Percentiles rank a stretch among this genome's conserved stretches.
Evolutionary conservation across 225 moss, liverwort and hornwort species (phyloP).

Genomic region (Sphagnum contortum): DNA sequence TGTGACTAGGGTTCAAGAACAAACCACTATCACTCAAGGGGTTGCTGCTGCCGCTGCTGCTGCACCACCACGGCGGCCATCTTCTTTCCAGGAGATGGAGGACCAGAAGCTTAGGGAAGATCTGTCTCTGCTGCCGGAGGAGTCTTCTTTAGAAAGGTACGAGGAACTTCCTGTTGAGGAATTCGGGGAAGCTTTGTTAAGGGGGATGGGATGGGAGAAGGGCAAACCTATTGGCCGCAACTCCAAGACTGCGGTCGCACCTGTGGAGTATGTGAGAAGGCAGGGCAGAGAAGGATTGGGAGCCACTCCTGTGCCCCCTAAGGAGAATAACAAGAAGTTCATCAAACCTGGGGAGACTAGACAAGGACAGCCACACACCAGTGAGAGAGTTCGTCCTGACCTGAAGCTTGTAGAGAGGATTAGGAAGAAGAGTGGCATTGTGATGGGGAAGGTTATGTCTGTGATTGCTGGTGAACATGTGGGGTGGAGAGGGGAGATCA

Average conservation of each 20-base stretch:
- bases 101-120: conserved; percentile 66
- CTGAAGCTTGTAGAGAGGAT: conserved; percentile 40
- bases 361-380: conserved; percentile 19
- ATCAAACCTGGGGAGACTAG: conserved; percentile 72
- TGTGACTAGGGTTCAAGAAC: conserved; percentile 27
- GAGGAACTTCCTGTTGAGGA: conserved; percentile 83
- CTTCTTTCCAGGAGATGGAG: conserved; percentile 56
- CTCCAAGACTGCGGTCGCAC: conserved; percentile 36
- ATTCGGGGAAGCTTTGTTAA: conserved; percentile 75
- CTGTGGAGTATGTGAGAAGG: conserved; percentile 57
- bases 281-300: conserved; percentile 59
- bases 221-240: conserved; percentile 87
- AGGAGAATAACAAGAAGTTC: conserved; percentile 35
- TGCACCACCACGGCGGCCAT: conserved; percentile 7
- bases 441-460: conserved; percentile 44
- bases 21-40: conserved; percentile 5
- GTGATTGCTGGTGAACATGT: conserved; percentile 43
- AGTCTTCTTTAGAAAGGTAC: conserved; percentile 62
- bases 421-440: conserved; percentile 21
- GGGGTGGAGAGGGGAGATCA: conserved; percentile 31
- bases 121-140: conserved; percentile 55
- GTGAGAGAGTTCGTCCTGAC: conserved; percentile 25
- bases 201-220: conserved; percentile 99
- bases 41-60: background rate
- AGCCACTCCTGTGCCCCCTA: conserved; percentile 52